Base-by-base conservation (phyloP, 2,329 filamentous ascomycete genomes). In the Talaromyces sp. region DNA sequence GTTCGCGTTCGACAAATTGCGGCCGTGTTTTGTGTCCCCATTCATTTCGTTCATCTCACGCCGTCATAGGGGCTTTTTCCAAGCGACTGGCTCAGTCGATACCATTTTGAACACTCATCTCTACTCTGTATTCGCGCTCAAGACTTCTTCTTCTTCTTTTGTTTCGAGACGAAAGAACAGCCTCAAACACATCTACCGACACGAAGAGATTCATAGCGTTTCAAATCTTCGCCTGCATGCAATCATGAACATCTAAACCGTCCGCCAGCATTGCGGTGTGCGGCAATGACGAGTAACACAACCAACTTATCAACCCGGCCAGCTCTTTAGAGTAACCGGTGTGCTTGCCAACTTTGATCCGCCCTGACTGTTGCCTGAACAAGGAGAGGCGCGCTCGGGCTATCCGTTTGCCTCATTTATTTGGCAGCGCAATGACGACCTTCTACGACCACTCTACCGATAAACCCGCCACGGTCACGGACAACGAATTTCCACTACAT, bases 271-370 rank as follows among this genome's bases (percentile, higher is more conserved):
- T 55, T 61, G 48, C 59, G 50, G 50, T 61, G 59, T 55, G 59
- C 59, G 56, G 55, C 63, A 62, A 59, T 64, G 60, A 50, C 60
- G 60, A 60, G 50, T 62, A 37, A 46, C 28, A 55, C 54, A 55
- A 64, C 25, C 44, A 28, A 55, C n/a, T 35, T 37, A 35, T 33
- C 40, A 35, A 39, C 48, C 63, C 44, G 48, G 63, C 55, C 61
- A 54, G 28, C 40, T 56, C 60, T 59, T 14, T 16, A 37, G 55
- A 60, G 50, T 39, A 56, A 50, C 42, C 16, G 46, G 40, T 33
- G 52, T 40, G 48, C 44, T 18, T 58, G 31, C 42, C 54, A 48
- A 60, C 16, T 9, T 46, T 18, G 21, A 21, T 37, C 56, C 50
- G 33, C 18, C 21, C 25, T 60, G n/a, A 48, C 28, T 25, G 33